Base-by-base conservation (phyloP, 2,329 filamentous ascomycete genomes). In the Fusarium dlaminii region DNA sequence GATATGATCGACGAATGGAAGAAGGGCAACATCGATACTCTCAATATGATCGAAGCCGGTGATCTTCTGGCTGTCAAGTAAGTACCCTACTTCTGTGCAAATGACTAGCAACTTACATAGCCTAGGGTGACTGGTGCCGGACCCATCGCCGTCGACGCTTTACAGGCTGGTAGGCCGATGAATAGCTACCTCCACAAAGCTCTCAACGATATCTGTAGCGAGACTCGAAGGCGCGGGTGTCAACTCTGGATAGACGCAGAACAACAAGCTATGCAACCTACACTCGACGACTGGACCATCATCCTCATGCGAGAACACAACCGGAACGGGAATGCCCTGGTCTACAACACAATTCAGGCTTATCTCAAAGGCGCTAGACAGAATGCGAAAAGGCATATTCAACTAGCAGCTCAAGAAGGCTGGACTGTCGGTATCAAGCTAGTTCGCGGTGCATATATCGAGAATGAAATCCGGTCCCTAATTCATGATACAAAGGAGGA, bases 31-130 rank as follows among this genome's bases (percentile, higher is more conserved):
- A 75, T 90, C 52, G 81, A 85, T 65, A 89, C 88, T 0, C 81
- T 90, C 3, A 82, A 85, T 18, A 87, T 89, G 84, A 82, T 87
- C 7, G 83, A 76, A 12, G 37, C 64, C 0, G 84, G 87, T 4
- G 90, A 91, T 63, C 90, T 90, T 69, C 86, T 91, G 1, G 89
- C 89, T 1, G 79, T 91, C 43, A 92, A 92, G 82, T 86, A 75
- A 74, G 81, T 20, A 10, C 37, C n/a, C 13, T n/a, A 20, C 36
- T 9, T 2, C 11, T 3, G 4, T 5, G 2, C 5, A 11, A 1
- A 34, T 0, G 5, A 39, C 37, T 3, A 17, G 11, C 0, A 13
- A 6, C 64, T 70, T 12, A 77, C 43, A 20, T 24, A 11, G 1
- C n/a, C 4, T 4, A 85, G 83, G 63, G 78, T 83, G 1, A 86